A percentile compares a stretch with the other conserved stretches of the same genome.
These are phyloP conservation scores for Glycine latifolia DNA, from an alignment of 306 rosid genomes.

Conservation along the genomic window DNA sequence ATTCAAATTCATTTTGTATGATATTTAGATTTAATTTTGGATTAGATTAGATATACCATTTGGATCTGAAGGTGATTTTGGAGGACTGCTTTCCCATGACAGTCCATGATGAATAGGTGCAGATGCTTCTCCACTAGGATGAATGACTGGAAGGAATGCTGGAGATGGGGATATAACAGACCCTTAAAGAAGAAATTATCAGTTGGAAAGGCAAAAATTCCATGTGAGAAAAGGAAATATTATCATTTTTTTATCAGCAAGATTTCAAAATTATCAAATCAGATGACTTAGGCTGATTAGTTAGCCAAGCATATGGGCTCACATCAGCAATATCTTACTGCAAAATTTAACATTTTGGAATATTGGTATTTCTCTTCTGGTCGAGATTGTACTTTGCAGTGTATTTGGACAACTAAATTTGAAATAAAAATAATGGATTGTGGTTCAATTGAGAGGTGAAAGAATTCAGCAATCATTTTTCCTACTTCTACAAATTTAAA, in stretches of 20 bases:
- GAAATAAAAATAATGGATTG: slow-evolving; percentile 24
- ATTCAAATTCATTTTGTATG: slow-evolving; percentile 23
- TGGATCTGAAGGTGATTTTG: slow-evolving; percentile 52
- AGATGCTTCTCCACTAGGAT: slow-evolving; percentile 60
- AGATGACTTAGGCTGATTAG: slow-evolving; percentile 12
- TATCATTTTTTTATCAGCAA: background rate
- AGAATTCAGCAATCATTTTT: slow-evolving; percentile 2
- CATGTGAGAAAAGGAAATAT: background rate
- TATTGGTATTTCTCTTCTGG: slow-evolving; percentile 14
- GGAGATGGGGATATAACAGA: slow-evolving; percentile 67
- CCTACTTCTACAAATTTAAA: slow-evolving; percentile 30
- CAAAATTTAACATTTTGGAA: slow-evolving; percentile 30
- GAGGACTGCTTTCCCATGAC: slow-evolving; percentile 57
- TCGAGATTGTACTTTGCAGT: slow-evolving; percentile 6
- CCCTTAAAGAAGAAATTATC: slow-evolving; percentile 55
- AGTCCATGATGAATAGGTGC: slow-evolving; percentile 55
- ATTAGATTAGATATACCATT: slow-evolving; percentile 43
- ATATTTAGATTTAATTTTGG: slow-evolving; percentile 2
- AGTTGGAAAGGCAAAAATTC: slow-evolving; percentile 19
- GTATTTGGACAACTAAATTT: slow-evolving; percentile 25
- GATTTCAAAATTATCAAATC: slow-evolving; percentile 23
- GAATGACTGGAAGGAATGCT: slow-evolving; percentile 51
- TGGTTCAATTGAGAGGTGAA: background rate
- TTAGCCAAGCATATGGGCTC: slow-evolving; percentile 13
- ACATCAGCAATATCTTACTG: slow-evolving; percentile 25